Evolutionary conservation across 2,329 filamentous ascomycete species (phyloP), one percentile per base, ranked within the genome.

Genomic region (Trichoderma afroharzianum): DNA sequence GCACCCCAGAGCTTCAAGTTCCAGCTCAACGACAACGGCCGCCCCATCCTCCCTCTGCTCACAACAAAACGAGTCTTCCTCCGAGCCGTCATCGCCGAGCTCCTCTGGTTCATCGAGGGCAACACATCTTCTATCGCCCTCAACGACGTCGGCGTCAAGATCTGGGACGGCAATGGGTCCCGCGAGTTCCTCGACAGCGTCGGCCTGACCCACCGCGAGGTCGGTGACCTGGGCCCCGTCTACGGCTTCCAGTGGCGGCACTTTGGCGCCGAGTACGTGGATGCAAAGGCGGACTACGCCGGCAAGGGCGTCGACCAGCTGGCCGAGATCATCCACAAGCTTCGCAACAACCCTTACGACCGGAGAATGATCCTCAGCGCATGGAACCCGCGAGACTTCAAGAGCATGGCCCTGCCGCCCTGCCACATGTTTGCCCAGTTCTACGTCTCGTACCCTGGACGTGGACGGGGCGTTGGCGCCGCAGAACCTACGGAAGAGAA

Each of bases 221-320:
- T 67, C 24, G 96, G 96, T 74, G 96, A 99, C 78, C 86, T 99
- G 0, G 96, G 96, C 0, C 96, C 96, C 33, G 95, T 98, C 0
- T 99, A 99, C 80, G 96, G 96, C 2, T 99, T 99, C 83, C 96
- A 99, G 83, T 99, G 96, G 96, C 92, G 96, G 3, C 95, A 98
- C 82, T 99, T 99, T 78, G 96, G 96, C 64, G 96, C 96, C 5
- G 90, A 94, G 73, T 99, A 99, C 80, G 85, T 91, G 21, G 92
- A 95, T 78, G 88, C 91, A 15, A 85, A 90, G 74, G 88, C 92
- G 0, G 94, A 98, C 80, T 99, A 99, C 82, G 87, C 89, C 0
- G 94, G 93, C 0, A 87, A 97, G 80, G 96, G 96, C 21, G 93
- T 98, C 18, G 96, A 99, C 80, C 96, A 99, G 84, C 86, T 99